Percentiles rank a stretch among this genome's conserved stretches.
phyloP scores from a whole-genome alignment of 441 rosid species.

The Pelargonium myrrhifolium region DNA sequence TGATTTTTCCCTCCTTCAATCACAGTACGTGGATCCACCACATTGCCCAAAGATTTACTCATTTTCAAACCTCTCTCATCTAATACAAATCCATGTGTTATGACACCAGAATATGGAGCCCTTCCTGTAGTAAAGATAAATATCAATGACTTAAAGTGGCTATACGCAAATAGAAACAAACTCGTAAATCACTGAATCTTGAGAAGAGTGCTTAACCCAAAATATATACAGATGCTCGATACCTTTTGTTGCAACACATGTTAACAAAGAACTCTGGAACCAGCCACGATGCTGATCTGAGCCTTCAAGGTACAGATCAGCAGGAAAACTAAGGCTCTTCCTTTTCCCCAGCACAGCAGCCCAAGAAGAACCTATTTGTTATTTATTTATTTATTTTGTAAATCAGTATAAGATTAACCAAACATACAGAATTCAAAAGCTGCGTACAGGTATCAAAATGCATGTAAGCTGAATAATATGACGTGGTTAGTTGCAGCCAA shows the following conservation, averaged over 20 bases:
- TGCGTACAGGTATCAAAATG: slow-evolving; percentile 8
- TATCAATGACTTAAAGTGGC: slow-evolving; percentile 15
- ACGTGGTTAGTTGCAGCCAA: not conserved
- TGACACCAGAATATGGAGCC: slow-evolving; percentile 80
- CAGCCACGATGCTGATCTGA: slow-evolving; percentile 99
- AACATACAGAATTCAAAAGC: slow-evolving; percentile 6
- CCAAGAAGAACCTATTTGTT: slow-evolving; percentile 99
- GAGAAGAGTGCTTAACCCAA: slow-evolving; percentile 5
- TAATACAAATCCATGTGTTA: slow-evolving; percentile 96
- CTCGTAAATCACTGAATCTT: not conserved
- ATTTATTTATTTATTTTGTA: no score
- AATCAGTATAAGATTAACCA: slow-evolving; percentile 7
- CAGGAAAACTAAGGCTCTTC: slow-evolving; percentile 64
- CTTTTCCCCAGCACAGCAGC: slow-evolving; percentile 85
- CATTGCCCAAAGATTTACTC: slow-evolving; percentile 97
- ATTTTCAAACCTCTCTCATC: slow-evolving; percentile 97
- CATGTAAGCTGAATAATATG: slow-evolving; percentile 4
- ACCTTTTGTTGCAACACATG: slow-evolving; percentile 90
- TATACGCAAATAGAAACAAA: not conserved
- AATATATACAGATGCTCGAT: slow-evolving; percentile 14
- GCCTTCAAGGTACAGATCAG: slow-evolving; percentile 93
- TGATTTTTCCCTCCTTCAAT: slow-evolving; percentile 85
- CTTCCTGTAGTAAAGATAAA: slow-evolving; percentile 49
- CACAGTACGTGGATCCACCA: slow-evolving; percentile 74
- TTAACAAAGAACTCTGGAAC: slow-evolving; percentile 94